Evolutionary conservation across 768 basidiomycete species (phyloP).

Genomic region (Calocybe indica): DNA sequence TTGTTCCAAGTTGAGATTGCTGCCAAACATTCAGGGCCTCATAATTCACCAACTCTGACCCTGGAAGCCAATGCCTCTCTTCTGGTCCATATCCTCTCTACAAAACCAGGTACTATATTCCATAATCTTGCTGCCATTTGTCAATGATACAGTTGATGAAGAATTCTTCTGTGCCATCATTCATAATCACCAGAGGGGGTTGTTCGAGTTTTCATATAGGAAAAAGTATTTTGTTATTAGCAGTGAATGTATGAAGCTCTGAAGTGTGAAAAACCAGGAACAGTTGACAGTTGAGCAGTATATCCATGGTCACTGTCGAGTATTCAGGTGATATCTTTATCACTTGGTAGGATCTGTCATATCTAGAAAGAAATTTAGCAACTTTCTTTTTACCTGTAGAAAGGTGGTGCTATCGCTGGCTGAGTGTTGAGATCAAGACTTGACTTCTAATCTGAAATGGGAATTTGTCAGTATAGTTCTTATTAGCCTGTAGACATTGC

Average conservation of each 20-base stretch:
- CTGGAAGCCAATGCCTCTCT: slow-evolving; percentile 21
- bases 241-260: slow-evolving; percentile 14
- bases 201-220: slow-evolving; percentile 14
- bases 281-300: slow-evolving; percentile 12
- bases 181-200: slow-evolving; percentile 15
- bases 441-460: no score
- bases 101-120: slow-evolving; percentile 20
- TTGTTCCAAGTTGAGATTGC: no score
- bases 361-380: no score
- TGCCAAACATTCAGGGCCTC: no score
- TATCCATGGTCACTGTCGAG: slow-evolving; percentile 17
- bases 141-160: slow-evolving; percentile 23
- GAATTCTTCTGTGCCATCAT: slow-evolving; percentile 18
- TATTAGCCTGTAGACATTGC: no score
- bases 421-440: slow-evolving; percentile 17
- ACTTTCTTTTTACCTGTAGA: slow-evolving; percentile 11
- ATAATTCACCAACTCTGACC: no score
- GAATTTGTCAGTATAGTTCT: no score
- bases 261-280: slow-evolving; percentile 30
- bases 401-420: slow-evolving; percentile 19
- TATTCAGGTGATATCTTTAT: slow-evolving; percentile 1
- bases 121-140: slow-evolving; percentile 11
- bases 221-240: slow-evolving; percentile 23
- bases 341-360: slow-evolving; percentile 23
- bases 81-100: slow-evolving; percentile 21